phyloP scores from a whole-genome alignment of 1,284 basidiomycete species.

The Microbotryum violaceum region DNA sequence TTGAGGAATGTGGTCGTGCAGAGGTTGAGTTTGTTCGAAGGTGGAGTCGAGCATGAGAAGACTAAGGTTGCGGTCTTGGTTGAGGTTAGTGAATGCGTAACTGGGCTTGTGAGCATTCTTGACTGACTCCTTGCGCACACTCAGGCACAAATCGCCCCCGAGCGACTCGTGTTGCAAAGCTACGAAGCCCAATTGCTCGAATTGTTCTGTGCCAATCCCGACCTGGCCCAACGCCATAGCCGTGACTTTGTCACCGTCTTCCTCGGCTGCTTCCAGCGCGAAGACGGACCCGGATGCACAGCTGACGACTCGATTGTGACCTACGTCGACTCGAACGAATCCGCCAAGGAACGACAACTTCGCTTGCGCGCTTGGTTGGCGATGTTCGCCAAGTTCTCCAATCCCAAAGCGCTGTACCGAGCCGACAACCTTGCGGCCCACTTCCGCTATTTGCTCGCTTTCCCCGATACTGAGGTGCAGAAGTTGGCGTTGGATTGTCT shows the following conservation, averaged over 20 bases:
- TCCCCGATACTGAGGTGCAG: conserved; percentile 76
- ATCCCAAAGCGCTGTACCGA: conserved; percentile 76
- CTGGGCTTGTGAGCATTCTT: conserved; percentile 28
- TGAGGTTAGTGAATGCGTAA: conserved; percentile 15
- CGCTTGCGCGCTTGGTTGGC: conserved; percentile 66
- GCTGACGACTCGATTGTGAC: conserved; percentile 25
- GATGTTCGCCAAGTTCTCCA: conserved; percentile 79
- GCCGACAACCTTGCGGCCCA: conserved; percentile 59
- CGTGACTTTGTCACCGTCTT: conserved; percentile 72
- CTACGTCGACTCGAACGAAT: conserved; percentile 28
- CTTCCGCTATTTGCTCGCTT: conserved; percentile 70
- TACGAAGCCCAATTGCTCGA: conserved; percentile 75
- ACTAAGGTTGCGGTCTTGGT: conserved; percentile 9
- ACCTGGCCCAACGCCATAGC: conserved; percentile 74
- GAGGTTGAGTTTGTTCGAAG: conserved; percentile 16
- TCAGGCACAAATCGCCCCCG: conserved; percentile 54
- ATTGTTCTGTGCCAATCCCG: conserved; percentile 57
- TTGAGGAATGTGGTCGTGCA: conserved; percentile 6
- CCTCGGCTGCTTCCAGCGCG: conserved; percentile 49
- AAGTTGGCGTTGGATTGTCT: conserved; percentile 69
- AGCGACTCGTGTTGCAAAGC: conserved; percentile 63
- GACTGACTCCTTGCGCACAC: not conserved
- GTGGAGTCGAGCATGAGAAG: conserved; percentile 8
- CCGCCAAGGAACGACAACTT: conserved; percentile 41
- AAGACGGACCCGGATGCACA: conserved; percentile 31